Conservation (phyloP, 2,329 filamentous ascomycete species). For the Aquanectria penicillioides region DNA sequence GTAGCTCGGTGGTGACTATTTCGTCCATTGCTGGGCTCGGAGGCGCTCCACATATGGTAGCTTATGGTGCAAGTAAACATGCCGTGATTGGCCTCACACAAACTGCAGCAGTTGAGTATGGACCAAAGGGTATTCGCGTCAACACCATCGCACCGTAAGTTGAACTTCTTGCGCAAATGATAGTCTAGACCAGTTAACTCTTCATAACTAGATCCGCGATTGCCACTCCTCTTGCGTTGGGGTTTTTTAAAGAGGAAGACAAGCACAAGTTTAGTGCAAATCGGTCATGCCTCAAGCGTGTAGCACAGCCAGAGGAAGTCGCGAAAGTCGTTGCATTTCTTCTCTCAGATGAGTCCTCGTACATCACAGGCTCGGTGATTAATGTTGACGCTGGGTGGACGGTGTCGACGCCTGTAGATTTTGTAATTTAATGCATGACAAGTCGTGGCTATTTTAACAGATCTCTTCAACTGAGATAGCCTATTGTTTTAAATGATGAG, state of each 20-base stretch:
- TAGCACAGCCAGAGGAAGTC: slow-evolving; percentile 1
- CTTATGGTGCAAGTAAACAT: slow-evolving; percentile 11
- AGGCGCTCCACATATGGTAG: background rate
- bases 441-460: too few relatives aligned
- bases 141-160: slow-evolving; percentile 6
- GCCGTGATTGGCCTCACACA: background rate
- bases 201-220: background rate
- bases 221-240: background rate
- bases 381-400: slow-evolving; percentile 3
- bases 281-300: background rate
- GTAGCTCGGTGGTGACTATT: background rate
- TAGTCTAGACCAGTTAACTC: background rate
- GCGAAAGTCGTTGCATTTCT: background rate
- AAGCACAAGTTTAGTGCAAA: background rate
- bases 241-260: background rate
- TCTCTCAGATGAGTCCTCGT: slow-evolving; percentile 4
- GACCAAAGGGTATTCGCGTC: slow-evolving; percentile 7
- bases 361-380: background rate
- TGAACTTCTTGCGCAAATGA: background rate
- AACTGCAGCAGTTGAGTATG: slow-evolving; percentile 8
- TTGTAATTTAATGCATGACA: too few relatives aligned
- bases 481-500: too few relatives aligned
- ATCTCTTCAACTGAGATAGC: too few relatives aligned
- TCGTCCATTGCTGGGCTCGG: background rate
- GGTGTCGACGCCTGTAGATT: background rate